phyloP scores from a whole-genome alignment of 2,329 filamentous ascomycete species.

The Mycosphaerelloides madeirae region DNA sequence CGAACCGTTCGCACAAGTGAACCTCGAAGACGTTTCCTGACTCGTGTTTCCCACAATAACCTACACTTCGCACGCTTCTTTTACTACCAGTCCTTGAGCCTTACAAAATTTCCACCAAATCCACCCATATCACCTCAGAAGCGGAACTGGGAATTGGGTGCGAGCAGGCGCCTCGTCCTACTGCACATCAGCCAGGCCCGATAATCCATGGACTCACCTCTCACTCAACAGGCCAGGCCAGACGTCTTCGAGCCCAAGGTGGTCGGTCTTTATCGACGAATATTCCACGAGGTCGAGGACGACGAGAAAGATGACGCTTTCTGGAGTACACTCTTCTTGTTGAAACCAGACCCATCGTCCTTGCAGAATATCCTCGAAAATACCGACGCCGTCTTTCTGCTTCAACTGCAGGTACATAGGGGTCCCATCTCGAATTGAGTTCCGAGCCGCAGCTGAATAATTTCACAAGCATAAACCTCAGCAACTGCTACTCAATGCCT shows the following conservation, averaged over 20 bases:
- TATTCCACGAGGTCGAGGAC: slow-evolving; percentile 68
- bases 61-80: no score
- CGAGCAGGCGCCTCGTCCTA: no score
- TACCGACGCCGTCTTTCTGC: slow-evolving; percentile 68
- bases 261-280: slow-evolving; percentile 76
- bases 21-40: no score
- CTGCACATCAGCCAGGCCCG: no score
- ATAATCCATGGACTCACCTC: slow-evolving; percentile 57
- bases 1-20: no score
- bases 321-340: slow-evolving; percentile 92
- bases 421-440: background rate
- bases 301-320: slow-evolving; percentile 78
- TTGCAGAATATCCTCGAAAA: slow-evolving; percentile 65
- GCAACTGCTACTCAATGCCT: slow-evolving; percentile 70
- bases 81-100: no score
- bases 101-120: no score
- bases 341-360: slow-evolving; percentile 69
- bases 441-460: slow-evolving; percentile 2
- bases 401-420: slow-evolving; percentile 64
- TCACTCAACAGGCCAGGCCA: slow-evolving; percentile 86
- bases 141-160: no score
- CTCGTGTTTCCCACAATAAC: no score
- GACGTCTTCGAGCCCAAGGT: slow-evolving; percentile 93
- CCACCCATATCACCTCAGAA: no score
- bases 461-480: slow-evolving; percentile 57